Base-by-base conservation (phyloP, 2,329 filamentous ascomycete genomes). In the Colletotrichum kahawae region DNA sequence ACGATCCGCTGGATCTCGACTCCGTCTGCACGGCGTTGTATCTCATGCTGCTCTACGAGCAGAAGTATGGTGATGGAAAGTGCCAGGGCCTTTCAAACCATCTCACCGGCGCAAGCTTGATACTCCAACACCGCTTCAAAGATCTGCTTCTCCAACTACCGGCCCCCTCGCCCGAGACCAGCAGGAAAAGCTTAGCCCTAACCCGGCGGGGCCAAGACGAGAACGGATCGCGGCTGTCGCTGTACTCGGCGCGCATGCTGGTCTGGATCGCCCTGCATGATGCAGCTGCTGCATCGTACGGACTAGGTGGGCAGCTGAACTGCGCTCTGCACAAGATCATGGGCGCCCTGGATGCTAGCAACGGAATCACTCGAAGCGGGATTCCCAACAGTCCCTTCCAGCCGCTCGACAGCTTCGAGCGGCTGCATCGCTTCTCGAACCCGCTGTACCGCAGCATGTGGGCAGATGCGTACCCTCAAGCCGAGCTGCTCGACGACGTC, bases 1-100 rank as follows among this genome's bases (percentile, higher is more conserved):
- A 75, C 16, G 67, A 64, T 2, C 74, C 78, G 6, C 71, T 80
- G 6, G 80, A 84, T 33, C 76, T 84, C 4, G 82, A 83, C 63
- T 77, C 78, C 1, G 79, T 84, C 29, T 79, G 79, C 16, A 81
- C 83, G 2, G 79, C 80, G 1, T 66, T 84, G 8, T 84, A 82
- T 75, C 74, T 85, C 12, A 84, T 85, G 82, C 79, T 85, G 2
- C 57, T 82, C 4, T 85, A 84, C 43, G 83, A 85, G 76, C 83
- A 85, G 69, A 83, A 83, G 38, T 83, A 81, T 43, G 83, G 83
- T n/a, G 83, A 85, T 18, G 78, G 79, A 1, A 77, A 73, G 13
- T 82, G 82, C 24, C 78, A 76, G 9, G 82, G 82, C 2, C 76
- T 82, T 38, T 69, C 79, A 3, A 82, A 82, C 24, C 83, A 85